Base-by-base conservation (phyloP, 768 basidiomycete species). In the Pleurotus tuber-regium region DNA sequence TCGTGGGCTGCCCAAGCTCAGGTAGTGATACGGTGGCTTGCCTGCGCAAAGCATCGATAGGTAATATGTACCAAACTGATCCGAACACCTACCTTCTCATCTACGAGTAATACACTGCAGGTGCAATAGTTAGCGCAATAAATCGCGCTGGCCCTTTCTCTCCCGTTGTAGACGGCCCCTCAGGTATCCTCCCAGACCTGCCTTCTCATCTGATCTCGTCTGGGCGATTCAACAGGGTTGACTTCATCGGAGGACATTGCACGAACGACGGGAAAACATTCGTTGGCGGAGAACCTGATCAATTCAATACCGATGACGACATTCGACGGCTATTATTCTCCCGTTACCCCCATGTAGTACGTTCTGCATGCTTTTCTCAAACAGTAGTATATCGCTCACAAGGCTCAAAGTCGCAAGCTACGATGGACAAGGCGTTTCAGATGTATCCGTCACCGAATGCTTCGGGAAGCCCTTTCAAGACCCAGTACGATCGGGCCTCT, bases 201-300 rank as follows among this genome's bases (percentile, higher is more conserved):
- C 70, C 73, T 4, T 69, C 73, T 12, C 62, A 62, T 14, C 61
- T 73, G 10, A 70, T 74, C 35, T 43, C 62, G 8, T 36, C 56
- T 6, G 68, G 70, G 9, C 65, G 63, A 14, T 69, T 73, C 47
- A 62, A 41, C 39, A 49, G 57, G 7, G 67, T 72, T 1, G 68
- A 72, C 7, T 66, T 69, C 31, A 58, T 69, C 6, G 72, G 66
- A n/a, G 72, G 72, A 4, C 74, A 75, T 51, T 74, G 72, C 48
- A 70, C 71, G 0, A 72, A 72, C 14, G 74, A 76, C 48, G 72
- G 74, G 4, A 69, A 65, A 26, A 72, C 72, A 3, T 75, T 75
- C 50, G 71, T 67, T 4, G 67, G 61, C 11, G 71, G 70, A 11
- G 60, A 58, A 21, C 72, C 75, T 0, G 57, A 58, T 3, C 63